These are phyloP conservation scores for Boletus huronensis DNA, from an alignment of 768 basidiomycete genomes.

Conservation along the genomic window DNA sequence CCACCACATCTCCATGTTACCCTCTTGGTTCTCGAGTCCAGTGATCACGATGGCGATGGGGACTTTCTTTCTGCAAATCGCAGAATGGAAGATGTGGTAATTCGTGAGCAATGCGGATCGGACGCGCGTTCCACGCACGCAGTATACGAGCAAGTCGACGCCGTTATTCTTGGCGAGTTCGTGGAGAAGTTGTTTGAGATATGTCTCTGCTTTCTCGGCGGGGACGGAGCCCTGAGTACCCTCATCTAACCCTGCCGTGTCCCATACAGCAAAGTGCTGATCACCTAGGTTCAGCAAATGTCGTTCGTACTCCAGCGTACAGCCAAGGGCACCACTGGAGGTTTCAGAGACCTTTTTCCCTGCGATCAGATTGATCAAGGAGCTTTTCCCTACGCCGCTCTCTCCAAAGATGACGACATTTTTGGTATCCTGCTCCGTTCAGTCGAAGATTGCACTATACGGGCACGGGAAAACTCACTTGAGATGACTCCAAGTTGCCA, in stretches of 20 bases:
- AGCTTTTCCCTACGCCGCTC: conserved; percentile 42
- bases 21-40: conserved; percentile 38
- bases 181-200: conserved; percentile 35
- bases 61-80: conserved; percentile 38
- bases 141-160: conserved; percentile 40
- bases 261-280: conserved; percentile 28
- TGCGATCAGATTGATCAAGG: conserved; percentile 41
- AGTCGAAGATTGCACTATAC: neutral
- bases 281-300: conserved; percentile 23
- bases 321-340: conserved; percentile 34
- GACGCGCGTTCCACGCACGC: conserved; percentile 39
- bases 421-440: conserved; percentile 13
- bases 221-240: conserved; percentile 25
- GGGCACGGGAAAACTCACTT: conserved; percentile 8
- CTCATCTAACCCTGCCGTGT: conserved; percentile 35
- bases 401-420: conserved; percentile 45
- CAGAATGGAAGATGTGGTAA: conserved; percentile 38
- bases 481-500: neutral
- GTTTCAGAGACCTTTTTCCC: conserved; percentile 23
- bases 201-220: conserved; percentile 29
- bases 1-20: conserved; percentile 35
- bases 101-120: conserved; percentile 34
- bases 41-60: conserved; percentile 41
- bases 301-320: conserved; percentile 31
- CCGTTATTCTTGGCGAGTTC: conserved; percentile 34